Base-by-base conservation (phyloP, 805 yeast species). In the Lipomyces sp. region DNA sequence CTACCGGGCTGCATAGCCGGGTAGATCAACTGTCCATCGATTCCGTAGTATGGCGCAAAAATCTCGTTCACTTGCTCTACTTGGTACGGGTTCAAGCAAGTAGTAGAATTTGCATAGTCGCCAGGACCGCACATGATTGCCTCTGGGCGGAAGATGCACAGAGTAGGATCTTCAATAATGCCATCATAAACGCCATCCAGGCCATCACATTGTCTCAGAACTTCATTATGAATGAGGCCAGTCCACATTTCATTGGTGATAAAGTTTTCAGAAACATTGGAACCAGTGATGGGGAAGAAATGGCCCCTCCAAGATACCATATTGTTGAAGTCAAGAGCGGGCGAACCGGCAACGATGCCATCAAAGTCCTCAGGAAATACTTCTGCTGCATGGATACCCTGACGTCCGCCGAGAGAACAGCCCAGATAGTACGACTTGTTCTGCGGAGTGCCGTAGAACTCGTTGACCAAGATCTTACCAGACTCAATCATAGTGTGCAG, bases 341-440 rank as follows among this genome's bases (percentile, higher is more conserved):
- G 52, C 13, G 52, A 22, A n/a, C 52, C 52, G 19, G 52, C 52
- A 13, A 48, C 36, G 18, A 48, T 44, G 23, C 52, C 52, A 22
- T 48, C 49, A 28, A 48, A 48, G 33, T 45, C 51, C 21, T 48
- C 21, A 5, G 52, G 51, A 23, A 26, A 37, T 13, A 29, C 21
- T 32, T 48, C 33, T 10, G 49, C 50, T 4, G 38, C 33, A 14
- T n/a, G 26, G 26, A 48, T 28, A 22, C 43, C 52, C 28, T 48
- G 52, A 1, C 39, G 29, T 10, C 52, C 52, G 13, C 52, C 52
- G 4, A 26, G 22, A 10, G 52, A 48, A 23, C 52, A 48, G n/a
- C 52, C 52, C 7, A 19, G 42, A 24, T 43, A 47, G 43, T 47
- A 47, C 8, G 49, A 45, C 33, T 45, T 39, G 7, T 39, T 29